A percentile compares a stretch with the other conserved stretches of the same genome.
phyloP scores from a whole-genome alignment of 1,284 basidiomycete species.

The Ganoderma multipileum region DNA sequence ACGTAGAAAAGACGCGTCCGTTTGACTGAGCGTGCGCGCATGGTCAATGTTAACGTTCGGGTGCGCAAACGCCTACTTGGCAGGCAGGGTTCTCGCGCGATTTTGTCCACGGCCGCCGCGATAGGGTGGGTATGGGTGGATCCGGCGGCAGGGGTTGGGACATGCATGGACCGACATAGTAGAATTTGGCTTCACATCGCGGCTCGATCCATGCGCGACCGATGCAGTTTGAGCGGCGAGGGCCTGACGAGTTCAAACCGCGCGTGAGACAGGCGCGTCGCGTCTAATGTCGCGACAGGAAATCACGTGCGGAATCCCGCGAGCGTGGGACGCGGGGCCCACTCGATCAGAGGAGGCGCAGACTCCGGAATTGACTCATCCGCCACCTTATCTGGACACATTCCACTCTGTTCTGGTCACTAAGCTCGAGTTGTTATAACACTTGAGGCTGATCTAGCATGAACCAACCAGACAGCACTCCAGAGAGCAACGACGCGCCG shows the following conservation, averaged over 20 bases:
- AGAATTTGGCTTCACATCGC: background rate
- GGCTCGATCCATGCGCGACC: background rate
- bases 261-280: conserved; percentile 12
- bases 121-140: background rate
- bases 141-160: background rate
- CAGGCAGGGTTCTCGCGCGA: background rate
- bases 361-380: conserved; percentile 9
- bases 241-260: background rate
- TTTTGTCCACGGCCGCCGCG: background rate
- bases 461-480: conserved; percentile 3
- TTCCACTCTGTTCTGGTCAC: background rate
- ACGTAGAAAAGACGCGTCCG: background rate
- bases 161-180: background rate
- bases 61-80: background rate
- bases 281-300: conserved; percentile 10
- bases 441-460: background rate
- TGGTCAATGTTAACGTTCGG: background rate
- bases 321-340: conserved; percentile 8
- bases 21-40: background rate
- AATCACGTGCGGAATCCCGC: conserved; percentile 24
- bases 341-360: conserved; percentile 12
- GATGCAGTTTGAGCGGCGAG: background rate
- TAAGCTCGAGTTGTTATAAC: background rate
- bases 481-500: conserved; percentile 8
- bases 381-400: background rate